Conservation (phyloP, 108 stramenopile species). For the Pseudonitzschia multiseries region DNA sequence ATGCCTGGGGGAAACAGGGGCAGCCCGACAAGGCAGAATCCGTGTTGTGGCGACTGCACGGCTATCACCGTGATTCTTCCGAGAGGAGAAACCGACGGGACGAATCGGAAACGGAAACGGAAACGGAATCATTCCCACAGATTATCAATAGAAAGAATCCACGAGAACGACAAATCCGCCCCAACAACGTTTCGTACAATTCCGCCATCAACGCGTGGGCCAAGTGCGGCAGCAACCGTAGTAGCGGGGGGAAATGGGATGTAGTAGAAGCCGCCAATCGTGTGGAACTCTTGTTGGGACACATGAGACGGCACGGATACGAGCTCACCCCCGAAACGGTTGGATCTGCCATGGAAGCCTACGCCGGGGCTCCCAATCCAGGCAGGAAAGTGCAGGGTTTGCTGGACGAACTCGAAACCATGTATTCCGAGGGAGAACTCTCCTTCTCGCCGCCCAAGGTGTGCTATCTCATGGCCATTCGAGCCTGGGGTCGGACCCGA, state of each 20-base stretch:
- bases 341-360: conserved; percentile 17
- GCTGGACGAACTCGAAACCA: conserved; percentile 19
- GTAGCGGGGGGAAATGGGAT: not conserved
- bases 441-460: conserved; percentile 17
- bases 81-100: too few species aligned
- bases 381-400: conserved; percentile 7
- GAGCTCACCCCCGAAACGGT: conserved; percentile 2
- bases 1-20: conserved; percentile 24
- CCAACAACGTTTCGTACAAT: conserved; percentile 39
- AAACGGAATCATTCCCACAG: too few species aligned
- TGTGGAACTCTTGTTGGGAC: conserved; percentile 43
- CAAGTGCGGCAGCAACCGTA: not conserved
- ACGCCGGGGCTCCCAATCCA: not conserved
- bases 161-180: not conserved
- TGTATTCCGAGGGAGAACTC: not conserved
- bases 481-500: conserved; percentile 19
- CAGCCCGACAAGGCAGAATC: conserved; percentile 17
- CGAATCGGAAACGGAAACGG: too few species aligned
- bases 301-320: conserved; percentile 44
- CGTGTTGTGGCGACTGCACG: conserved; percentile 6
- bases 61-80: not conserved
- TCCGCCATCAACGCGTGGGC: conserved; percentile 55
- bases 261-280: conserved; percentile 32
- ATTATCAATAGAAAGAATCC: too few species aligned
- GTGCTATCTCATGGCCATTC: conserved; percentile 22